Evolutionary conservation across 768 basidiomycete species (phyloP).

Genomic region (Crassisporium funariophilum): DNA sequence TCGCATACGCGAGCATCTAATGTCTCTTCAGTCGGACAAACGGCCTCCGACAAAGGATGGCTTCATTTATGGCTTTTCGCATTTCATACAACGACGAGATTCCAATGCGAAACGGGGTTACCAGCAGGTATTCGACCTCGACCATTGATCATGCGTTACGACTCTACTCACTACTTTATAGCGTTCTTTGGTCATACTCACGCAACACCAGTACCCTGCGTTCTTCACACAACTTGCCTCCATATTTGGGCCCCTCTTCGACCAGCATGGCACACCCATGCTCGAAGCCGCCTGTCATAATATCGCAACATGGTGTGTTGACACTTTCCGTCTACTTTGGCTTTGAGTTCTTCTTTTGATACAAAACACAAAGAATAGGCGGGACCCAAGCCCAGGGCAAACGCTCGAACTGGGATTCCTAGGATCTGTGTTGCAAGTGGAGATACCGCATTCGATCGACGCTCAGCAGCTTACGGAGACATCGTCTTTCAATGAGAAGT

Average conservation of each 20-base stretch:
- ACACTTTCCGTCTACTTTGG: not conserved
- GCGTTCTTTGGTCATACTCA: constrained; percentile 81
- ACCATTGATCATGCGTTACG: not conserved
- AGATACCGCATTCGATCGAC: constrained; percentile 68
- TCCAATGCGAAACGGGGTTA: constrained; percentile 73
- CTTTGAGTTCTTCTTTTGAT: constrained; percentile 13
- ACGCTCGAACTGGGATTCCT: constrained; percentile 83
- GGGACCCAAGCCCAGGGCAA: constrained; percentile 66
- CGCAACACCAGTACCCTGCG: constrained; percentile 79
- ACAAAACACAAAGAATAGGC: constrained; percentile 64
- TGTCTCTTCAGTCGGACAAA: constrained; percentile 25
- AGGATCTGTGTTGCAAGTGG: constrained; percentile 71
- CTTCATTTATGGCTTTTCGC: constrained; percentile 75
- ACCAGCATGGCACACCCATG: constrained; percentile 74
- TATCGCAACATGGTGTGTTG: constrained; percentile 77
- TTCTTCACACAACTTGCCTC: constrained; percentile 72
- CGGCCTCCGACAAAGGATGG: constrained; percentile 53
- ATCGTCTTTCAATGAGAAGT: constrained; percentile 50
- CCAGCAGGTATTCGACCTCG: constrained; percentile 59
- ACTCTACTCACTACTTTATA: constrained; percentile 25
- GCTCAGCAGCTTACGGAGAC: constrained; percentile 72
- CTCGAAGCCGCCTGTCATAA: constrained; percentile 86
- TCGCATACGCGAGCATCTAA: constrained; percentile 64
- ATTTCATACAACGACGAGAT: constrained; percentile 76
- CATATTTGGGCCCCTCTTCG: constrained; percentile 75